Conservation (phyloP, 1,139 yeast genomes). For the Lodderomyces jiufengensis region DNA sequence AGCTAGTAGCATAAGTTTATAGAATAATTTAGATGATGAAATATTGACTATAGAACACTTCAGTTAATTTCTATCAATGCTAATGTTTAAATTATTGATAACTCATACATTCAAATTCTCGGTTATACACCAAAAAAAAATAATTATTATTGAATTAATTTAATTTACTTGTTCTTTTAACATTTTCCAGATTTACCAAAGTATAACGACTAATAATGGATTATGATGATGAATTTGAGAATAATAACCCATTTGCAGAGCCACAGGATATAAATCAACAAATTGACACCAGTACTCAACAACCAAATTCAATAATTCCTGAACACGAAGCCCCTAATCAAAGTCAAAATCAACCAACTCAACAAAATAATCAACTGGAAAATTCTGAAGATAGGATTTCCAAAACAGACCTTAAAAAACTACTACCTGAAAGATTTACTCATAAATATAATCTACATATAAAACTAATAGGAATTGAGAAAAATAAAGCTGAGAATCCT, state of each 20-base stretch:
- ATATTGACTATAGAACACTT: no score
- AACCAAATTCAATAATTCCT: neutral
- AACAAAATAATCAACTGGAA: constrained; percentile 2
- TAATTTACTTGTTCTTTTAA: no score
- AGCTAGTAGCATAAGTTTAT: no score
- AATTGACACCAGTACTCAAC: neutral
- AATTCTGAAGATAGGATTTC: constrained; percentile 13
- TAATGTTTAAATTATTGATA: no score
- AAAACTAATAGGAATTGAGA: constrained; percentile 32
- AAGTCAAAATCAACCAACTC: constrained; percentile 5
- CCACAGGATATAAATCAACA: constrained; percentile 16
- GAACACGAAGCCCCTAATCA: constrained; percentile 6
- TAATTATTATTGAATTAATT: no score
- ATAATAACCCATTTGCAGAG: constrained; percentile 60
- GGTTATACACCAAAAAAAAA: no score
- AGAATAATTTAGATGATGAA: no score
- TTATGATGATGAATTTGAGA: constrained; percentile 62
- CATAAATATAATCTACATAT: constrained; percentile 30
- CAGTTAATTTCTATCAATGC: no score
- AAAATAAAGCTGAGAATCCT: constrained; percentile 42
- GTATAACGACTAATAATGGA: no score
- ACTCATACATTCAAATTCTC: no score
- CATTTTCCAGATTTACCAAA: no score
- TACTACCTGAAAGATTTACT: constrained; percentile 51
- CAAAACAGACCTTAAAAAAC: constrained; percentile 38